Conservation (phyloP, 2,329 filamentous ascomycete species). For the Nothophoma quercina region DNA sequence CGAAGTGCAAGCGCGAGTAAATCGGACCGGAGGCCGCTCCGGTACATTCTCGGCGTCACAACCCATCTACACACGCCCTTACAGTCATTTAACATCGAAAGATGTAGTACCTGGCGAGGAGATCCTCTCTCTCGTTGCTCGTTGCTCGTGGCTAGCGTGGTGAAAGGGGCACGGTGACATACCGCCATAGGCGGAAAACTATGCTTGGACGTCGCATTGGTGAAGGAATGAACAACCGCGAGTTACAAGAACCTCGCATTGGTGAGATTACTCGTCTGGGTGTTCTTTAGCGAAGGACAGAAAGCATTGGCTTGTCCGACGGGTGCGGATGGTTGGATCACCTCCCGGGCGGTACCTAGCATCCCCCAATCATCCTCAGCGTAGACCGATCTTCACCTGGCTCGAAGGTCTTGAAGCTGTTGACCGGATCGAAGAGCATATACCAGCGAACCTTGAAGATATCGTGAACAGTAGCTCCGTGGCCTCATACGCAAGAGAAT, state of each 20-base stretch:
- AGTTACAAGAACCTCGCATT: background rate
- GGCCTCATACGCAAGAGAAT: background rate
- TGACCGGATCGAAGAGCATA: no score
- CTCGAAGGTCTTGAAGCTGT: background rate
- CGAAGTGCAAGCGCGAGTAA: background rate
- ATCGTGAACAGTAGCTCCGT: no score
- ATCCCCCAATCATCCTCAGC: background rate
- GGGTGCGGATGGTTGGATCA: constrained; percentile 1
- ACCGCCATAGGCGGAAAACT: background rate
- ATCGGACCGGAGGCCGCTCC: background rate
- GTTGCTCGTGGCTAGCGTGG: constrained; percentile 1
- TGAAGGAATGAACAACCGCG: constrained; percentile 4
- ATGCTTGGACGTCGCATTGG: constrained; percentile 1
- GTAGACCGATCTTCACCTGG: background rate
- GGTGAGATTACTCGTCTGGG: background rate
- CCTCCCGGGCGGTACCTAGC: background rate
- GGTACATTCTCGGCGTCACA: constrained; percentile 8
- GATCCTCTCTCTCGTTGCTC: background rate
- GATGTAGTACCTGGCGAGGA: constrained; percentile 12
- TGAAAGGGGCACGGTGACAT: constrained; percentile 8
- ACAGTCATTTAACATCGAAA: background rate
- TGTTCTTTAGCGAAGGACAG: background rate
- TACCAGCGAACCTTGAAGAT: no score
- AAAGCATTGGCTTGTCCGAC: background rate
- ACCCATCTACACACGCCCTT: constrained; percentile 1